Conservation (phyloP, 2,329 filamentous ascomycete species). For the Catunica adiposa region DNA sequence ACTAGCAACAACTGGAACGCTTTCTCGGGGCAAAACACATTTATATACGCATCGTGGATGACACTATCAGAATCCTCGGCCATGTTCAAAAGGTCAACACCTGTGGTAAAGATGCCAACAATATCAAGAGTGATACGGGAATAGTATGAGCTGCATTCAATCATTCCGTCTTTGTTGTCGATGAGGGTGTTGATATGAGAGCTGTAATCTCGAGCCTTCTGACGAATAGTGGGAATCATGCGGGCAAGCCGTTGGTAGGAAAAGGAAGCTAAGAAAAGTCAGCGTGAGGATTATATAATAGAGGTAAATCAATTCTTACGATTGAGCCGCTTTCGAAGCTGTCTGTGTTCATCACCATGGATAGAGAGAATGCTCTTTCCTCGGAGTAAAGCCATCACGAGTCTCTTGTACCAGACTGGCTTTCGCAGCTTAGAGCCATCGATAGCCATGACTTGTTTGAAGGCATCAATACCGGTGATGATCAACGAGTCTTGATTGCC, state of each 20-base stretch:
- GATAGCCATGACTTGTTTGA: conserved; percentile 18
- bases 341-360: conserved; percentile 23
- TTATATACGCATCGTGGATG: conserved; percentile 20
- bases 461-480: conserved; percentile 18
- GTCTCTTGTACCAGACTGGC: conserved; percentile 18
- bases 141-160: conserved; percentile 17
- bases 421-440: conserved; percentile 21
- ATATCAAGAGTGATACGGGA: conserved; percentile 23
- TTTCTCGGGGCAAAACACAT: conserved; percentile 17
- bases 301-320: conserved; percentile 12
- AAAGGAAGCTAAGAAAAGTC: conserved; percentile 19
- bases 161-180: conserved; percentile 13
- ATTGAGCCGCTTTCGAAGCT: conserved; percentile 22
- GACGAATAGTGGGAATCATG: conserved; percentile 22
- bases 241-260: conserved; percentile 20
- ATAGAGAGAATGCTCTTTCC: conserved; percentile 21
- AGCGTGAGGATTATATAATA: neutral
- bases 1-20: conserved; percentile 17
- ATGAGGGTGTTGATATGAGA: conserved; percentile 16
- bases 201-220: conserved; percentile 21
- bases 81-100: conserved; percentile 22
- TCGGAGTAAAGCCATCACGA: conserved; percentile 14
- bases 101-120: conserved; percentile 22
- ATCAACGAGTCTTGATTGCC: conserved; percentile 19
- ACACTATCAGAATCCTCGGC: conserved; percentile 13